phyloP scores from a whole-genome alignment of 345 rosid genomes.

The Ailanthus altissimus region DNA sequence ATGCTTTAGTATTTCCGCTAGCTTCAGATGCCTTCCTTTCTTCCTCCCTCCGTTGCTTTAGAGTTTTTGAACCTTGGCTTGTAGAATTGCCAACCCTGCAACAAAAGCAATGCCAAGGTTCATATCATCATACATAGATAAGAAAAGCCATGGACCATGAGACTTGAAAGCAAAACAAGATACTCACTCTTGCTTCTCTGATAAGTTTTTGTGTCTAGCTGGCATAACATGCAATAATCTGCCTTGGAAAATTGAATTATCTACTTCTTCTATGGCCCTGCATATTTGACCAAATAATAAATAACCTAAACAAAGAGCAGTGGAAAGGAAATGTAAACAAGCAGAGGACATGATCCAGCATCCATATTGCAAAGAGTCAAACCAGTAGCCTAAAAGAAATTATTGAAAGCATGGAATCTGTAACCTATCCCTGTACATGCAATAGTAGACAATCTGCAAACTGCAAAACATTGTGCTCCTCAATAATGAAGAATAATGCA shows the following conservation, averaged over 20 bases:
- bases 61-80: slow-evolving; percentile 51
- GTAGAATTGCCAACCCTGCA: slow-evolving; percentile 37
- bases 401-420: too few species aligned
- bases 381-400: too few species aligned
- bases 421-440: too few species aligned
- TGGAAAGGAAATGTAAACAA: too few species aligned
- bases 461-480: too few species aligned
- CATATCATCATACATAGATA: slow-evolving; percentile 7
- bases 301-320: background rate
- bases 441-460: too few species aligned
- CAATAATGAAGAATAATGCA: too few species aligned
- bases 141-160: slow-evolving; percentile 9
- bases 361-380: too few species aligned
- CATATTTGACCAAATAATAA: slow-evolving; percentile 28
- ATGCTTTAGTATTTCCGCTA: slow-evolving; percentile 81
- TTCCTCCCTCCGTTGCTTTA: slow-evolving; percentile 78
- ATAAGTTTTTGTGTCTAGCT: slow-evolving; percentile 49
- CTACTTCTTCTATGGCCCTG: slow-evolving; percentile 81
- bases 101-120: slow-evolving; percentile 18
- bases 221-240: slow-evolving; percentile 88
- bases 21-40: slow-evolving; percentile 89
- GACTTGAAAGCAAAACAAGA: slow-evolving; percentile 16
- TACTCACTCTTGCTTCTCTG: slow-evolving; percentile 66
- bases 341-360: background rate
- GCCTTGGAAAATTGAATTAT: slow-evolving; percentile 84